Evolutionary conservation across 345 rosid species (phyloP).

Genomic region (Pistacia vera): DNA sequence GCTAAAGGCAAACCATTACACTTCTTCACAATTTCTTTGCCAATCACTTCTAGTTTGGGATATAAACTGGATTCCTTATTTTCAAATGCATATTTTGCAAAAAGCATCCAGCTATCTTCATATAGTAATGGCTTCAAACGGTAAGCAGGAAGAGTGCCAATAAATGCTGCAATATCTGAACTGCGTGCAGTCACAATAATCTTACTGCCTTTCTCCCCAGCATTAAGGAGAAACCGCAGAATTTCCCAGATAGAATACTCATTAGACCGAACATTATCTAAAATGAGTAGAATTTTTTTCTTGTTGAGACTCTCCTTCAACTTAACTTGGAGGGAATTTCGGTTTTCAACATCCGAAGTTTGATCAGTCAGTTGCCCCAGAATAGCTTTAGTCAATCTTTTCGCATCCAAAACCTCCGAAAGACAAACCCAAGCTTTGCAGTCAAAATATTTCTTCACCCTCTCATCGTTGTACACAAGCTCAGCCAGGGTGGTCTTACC

Average conservation of each 20-base stretch:
- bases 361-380: background rate
- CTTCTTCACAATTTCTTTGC: slow-evolving; percentile 14
- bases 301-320: slow-evolving; percentile 1
- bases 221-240: background rate
- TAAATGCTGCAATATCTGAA: background rate
- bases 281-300: slow-evolving; percentile 4
- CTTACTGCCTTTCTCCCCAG: slow-evolving; percentile 26
- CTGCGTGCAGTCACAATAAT: slow-evolving; percentile 27
- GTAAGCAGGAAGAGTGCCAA: background rate
- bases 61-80: background rate
- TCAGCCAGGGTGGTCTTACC: slow-evolving; percentile 42
- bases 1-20: slow-evolving; percentile 29
- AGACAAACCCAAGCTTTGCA: slow-evolving; percentile 36
- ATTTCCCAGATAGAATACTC: slow-evolving; percentile 10
- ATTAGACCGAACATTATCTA: slow-evolving; percentile 18
- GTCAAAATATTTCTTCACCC: slow-evolving; percentile 15
- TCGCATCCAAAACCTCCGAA: slow-evolving; percentile 24
- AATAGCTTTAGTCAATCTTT: slow-evolving; percentile 1
- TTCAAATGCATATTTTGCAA: slow-evolving; percentile 18
- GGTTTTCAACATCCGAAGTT: background rate
- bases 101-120: slow-evolving; percentile 20
- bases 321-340: slow-evolving; percentile 6
- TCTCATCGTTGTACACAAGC: slow-evolving; percentile 26
- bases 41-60: background rate
- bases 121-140: slow-evolving; percentile 8